Conservation (phyloP, 139 green algal species). For the Coelastrella sp. region DNA sequence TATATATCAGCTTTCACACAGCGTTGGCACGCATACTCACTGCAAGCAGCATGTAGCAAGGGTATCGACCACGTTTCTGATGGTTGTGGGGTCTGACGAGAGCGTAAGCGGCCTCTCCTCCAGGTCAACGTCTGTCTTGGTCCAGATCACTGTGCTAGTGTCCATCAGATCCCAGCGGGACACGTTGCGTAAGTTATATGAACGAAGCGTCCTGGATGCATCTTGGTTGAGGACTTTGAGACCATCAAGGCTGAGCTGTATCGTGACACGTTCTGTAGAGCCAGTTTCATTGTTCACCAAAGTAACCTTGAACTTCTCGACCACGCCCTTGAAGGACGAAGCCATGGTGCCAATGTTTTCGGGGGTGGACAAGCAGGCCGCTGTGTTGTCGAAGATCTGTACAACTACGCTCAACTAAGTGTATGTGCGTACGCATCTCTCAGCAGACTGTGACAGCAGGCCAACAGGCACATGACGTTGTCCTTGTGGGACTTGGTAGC, state of each 20-base stretch:
- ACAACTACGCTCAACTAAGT: too few species aligned
- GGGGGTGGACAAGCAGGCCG: background rate
- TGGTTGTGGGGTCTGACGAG: conserved; percentile 70
- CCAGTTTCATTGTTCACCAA: conserved; percentile 36
- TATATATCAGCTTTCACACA: background rate
- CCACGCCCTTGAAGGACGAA: background rate
- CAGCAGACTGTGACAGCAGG: background rate
- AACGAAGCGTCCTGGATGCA: conserved; percentile 63
- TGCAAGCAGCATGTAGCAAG: conserved; percentile 92
- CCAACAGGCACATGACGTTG: background rate
- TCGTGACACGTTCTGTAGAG: conserved; percentile 61
- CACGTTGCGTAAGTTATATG: conserved; percentile 89
- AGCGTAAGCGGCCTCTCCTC: conserved; percentile 86
- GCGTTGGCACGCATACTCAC: conserved; percentile 48
- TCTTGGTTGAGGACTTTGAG: conserved; percentile 73
- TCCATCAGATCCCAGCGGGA: conserved; percentile 66
- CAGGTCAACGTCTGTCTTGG: conserved; percentile 81
- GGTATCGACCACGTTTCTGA: conserved; percentile 83
- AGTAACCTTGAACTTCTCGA: conserved; percentile 37
- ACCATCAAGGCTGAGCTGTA: conserved; percentile 86
- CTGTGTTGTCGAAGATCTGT: too few species aligned
- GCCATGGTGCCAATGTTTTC: conserved; percentile 27
- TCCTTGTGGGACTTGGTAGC: background rate
- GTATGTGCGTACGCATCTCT: background rate
- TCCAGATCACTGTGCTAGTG: conserved; percentile 82